These are phyloP conservation scores for Microdochium trichocladiopsis DNA, from an alignment of 2,329 filamentous ascomycete genomes.

Conservation along the genomic window DNA sequence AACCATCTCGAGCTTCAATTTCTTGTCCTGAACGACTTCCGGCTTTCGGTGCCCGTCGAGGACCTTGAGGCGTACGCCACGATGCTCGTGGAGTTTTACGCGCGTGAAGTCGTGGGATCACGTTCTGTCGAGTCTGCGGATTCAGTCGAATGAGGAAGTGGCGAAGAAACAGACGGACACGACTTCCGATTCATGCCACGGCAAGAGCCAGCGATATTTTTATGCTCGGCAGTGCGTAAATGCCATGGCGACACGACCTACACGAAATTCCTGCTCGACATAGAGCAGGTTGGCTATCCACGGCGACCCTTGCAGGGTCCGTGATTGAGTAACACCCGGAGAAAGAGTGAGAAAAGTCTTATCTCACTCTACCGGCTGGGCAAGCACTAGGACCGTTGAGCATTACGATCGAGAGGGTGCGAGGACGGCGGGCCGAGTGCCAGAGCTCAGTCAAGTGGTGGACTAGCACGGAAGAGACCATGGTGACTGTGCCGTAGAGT, in stretches of 20 bases:
- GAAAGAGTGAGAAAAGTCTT: background rate
- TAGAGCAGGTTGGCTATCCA: background rate
- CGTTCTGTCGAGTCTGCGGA: slow-evolving; percentile 6
- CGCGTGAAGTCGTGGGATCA: slow-evolving; percentile 68
- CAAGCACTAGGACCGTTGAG: background rate
- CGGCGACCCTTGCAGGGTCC: background rate
- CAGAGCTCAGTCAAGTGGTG: background rate
- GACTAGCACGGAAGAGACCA: background rate
- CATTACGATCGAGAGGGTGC: background rate
- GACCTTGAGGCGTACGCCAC: slow-evolving; percentile 96
- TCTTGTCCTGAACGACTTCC: slow-evolving; percentile 89
- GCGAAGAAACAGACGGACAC: slow-evolving; percentile 14
- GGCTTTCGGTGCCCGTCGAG: slow-evolving; percentile 86
- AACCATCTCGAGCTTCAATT: slow-evolving; percentile 98
- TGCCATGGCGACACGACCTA: background rate
- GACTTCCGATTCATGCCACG: background rate
- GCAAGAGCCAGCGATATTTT: background rate
- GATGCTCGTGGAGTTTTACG: slow-evolving; percentile 98
- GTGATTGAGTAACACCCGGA: background rate
- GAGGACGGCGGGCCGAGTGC: background rate
- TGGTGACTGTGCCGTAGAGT: background rate
- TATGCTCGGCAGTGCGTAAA: background rate
- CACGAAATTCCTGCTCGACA: background rate
- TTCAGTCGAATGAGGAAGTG: too few relatives aligned
- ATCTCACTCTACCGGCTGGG: background rate